phyloP scores from a whole-genome alignment of 1,139 yeast species.

The Candida mesenterica region DNA sequence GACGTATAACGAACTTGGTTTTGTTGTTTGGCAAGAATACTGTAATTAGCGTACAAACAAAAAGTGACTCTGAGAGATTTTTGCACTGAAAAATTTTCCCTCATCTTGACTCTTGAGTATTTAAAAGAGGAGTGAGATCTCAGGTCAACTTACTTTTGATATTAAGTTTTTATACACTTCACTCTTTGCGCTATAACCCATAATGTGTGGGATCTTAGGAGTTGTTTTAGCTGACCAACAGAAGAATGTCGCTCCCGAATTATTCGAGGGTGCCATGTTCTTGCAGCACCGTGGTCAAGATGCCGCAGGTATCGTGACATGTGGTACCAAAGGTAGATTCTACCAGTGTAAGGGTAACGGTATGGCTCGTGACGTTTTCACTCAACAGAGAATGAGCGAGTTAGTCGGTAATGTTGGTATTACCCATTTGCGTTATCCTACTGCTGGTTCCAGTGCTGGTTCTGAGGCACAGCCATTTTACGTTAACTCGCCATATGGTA shows the following conservation, averaged over 20 bases:
- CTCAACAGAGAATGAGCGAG: constrained; percentile 72
- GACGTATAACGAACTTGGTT: constrained; percentile 1
- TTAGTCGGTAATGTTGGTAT: constrained; percentile 94
- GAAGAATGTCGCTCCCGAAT: constrained; percentile 78
- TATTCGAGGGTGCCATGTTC: constrained; percentile 90
- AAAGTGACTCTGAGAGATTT: neutral
- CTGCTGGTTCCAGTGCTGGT: constrained; percentile 97
- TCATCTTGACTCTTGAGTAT: neutral
- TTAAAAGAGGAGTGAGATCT: neutral
- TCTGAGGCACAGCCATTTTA: constrained; percentile 99
- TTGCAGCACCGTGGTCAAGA: constrained; percentile 98
- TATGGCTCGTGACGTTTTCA: constrained; percentile 97
- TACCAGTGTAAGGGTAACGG: constrained; percentile 99
- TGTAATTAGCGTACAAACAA: neutral
- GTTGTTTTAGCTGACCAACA: constrained; percentile 76
- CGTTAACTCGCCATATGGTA: constrained; percentile 95
- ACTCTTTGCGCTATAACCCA: neutral
- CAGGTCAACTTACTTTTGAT: neutral
- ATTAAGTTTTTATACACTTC: neutral
- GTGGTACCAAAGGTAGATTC: constrained; percentile 89
- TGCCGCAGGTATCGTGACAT: constrained; percentile 98
- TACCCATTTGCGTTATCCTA: constrained; percentile 93
- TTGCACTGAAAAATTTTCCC: neutral
- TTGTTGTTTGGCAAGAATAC: neutral
- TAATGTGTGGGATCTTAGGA: constrained; percentile 95